Evolutionary conservation across 352 stramenopile genomes (phyloP), one percentile per base, ranked within the genome.

Genomic region (Phytophthora pisi): DNA sequence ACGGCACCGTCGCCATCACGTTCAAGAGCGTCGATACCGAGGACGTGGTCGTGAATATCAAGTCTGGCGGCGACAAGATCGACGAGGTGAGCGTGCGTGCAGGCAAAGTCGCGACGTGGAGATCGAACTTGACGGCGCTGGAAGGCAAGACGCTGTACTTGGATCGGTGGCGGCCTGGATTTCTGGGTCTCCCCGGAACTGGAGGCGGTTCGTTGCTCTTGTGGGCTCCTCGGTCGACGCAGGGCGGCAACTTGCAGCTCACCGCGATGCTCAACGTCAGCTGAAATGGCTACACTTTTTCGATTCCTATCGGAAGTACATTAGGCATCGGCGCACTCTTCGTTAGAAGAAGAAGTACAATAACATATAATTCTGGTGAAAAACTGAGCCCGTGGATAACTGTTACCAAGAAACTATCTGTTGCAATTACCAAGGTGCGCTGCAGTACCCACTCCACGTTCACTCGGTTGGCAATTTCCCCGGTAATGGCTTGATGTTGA

Each of bases 61-160:
- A 78, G 28, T 79, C 71, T 34, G 74, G 67, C 11, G 74, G 75
- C 20, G 49, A 75, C 36, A 66, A 67, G 23, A 50, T 80, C 42
- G 73, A 65, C 28, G 59, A 81, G 53, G 73, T 82, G 9, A 45
- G 46, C 45, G 70, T 82, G 23, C 49, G 28, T 28, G 57, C 63
- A 18, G 72, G 68, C 3, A 43, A 68, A 52, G 78, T 28, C 5
- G 65, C 64, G 18, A 52, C 40, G 8, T 82, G 72, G 75, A 67
- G 16, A 5, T 64, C 64, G n/a, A 74, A 56, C 34, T 45, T 74
- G 24, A 64, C 54, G 16, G 23, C n/a, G 8, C 18, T 82, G 34
- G 69, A 58, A 49, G 71, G 76, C 15, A 82, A 79, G 24, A 82
- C 75, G 4, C 38, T 80, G 38, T 82, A 82, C 46, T 24, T 82